Percentiles rank a stretch among this genome's conserved stretches.
These are phyloP conservation scores for Asterophora parasitica DNA, from an alignment of 768 basidiomycete species.

Conservation along the genomic window DNA sequence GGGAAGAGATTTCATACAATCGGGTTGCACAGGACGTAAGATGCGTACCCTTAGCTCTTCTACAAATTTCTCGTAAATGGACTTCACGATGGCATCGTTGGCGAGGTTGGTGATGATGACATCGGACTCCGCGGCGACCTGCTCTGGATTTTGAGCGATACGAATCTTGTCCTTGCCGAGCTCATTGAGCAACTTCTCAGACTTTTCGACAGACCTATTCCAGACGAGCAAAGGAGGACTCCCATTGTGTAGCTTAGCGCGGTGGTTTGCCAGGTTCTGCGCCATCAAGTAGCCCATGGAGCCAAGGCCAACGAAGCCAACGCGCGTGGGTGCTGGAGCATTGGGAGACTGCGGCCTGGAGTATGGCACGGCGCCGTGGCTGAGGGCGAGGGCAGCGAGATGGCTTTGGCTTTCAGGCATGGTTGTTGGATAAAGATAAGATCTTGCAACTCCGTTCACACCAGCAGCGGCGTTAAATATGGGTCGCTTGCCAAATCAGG, in stretches of 20 bases:
- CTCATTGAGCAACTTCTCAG: constrained; percentile 51
- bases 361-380: constrained; percentile 31
- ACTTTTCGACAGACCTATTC: constrained; percentile 67
- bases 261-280: constrained; percentile 64
- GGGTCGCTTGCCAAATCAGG: constrained; percentile 5
- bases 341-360: constrained; percentile 57
- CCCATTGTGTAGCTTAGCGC: constrained; percentile 28
- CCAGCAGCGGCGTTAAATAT: neutral
- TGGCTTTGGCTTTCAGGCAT: constrained; percentile 23
- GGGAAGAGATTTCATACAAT: constrained; percentile 6
- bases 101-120: constrained; percentile 72
- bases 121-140: constrained; percentile 66
- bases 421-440: constrained; percentile 7
- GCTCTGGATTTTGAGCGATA: constrained; percentile 51
- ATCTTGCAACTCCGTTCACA: neutral
- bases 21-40: neutral
- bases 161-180: constrained; percentile 48
- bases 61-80: constrained; percentile 56
- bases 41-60: constrained; percentile 49
- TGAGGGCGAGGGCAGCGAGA: constrained; percentile 13
- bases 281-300: constrained; percentile 78
- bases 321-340: constrained; percentile 24
- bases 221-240: constrained; percentile 61
- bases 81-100: constrained; percentile 65
- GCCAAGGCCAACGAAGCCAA: constrained; percentile 49